Conservation (phyloP, 2,329 filamentous ascomycete species). For the Mycosphaerella arachidis region DNA sequence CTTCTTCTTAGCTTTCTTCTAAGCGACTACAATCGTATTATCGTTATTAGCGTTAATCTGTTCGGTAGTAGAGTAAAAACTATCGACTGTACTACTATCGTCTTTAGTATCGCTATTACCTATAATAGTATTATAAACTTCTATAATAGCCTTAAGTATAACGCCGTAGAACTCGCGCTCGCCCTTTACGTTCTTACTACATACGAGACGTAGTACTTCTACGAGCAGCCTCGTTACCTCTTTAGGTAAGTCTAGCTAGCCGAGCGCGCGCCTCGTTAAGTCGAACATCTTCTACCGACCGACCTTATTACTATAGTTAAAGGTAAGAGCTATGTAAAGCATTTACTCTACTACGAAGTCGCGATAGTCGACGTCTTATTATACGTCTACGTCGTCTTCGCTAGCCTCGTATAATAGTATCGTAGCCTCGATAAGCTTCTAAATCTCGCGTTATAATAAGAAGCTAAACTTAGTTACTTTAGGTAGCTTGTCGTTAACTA, state of each 20-base stretch:
- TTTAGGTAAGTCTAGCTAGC: conserved; percentile 81
- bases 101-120: conserved; percentile 58
- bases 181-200: conserved; percentile 66
- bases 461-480: conserved; percentile 90
- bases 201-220: conserved; percentile 76
- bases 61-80: conserved; percentile 89
- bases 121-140: conserved; percentile 91
- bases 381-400: conserved; percentile 53
- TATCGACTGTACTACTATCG: conserved; percentile 55
- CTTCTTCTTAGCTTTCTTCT: conserved; percentile 36
- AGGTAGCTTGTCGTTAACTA: conserved; percentile 89
- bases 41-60: conserved; percentile 68
- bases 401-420: conserved; percentile 49
- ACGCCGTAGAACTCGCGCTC: conserved; percentile 80
- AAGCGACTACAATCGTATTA: conserved; percentile 21
- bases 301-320: conserved; percentile 97
- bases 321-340: conserved; percentile 81
- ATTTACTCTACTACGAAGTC: conserved; percentile 96
- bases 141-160: conserved; percentile 90
- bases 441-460: conserved; percentile 76
- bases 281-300: conserved; percentile 94
- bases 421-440: conserved; percentile 61
- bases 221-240: conserved; percentile 86
- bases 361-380: conserved; percentile 77
- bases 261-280: conserved; percentile 80